A percentile compares a stretch with the other conserved stretches of the same genome.
Evolutionary conservation across 495 filamentous ascomycete genomes (phyloP).

Genomic region (Penicillium psychrofluorescens): DNA sequence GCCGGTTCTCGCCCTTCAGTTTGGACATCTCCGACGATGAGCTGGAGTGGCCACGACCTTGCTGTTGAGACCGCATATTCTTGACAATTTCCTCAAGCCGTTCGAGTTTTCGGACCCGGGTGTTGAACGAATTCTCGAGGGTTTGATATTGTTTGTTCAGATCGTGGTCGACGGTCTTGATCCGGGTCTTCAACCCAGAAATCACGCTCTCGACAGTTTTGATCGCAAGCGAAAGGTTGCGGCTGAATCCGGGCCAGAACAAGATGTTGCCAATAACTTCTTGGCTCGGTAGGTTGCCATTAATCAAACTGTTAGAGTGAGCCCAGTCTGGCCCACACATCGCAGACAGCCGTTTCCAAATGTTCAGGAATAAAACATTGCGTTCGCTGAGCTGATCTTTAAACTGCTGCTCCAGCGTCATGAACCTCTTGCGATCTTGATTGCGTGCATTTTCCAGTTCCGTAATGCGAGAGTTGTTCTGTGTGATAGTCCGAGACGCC

Average conservation of each 20-base stretch:
- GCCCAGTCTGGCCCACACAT: constrained; percentile 92
- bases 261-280: constrained; percentile 70
- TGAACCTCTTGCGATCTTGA: constrained; percentile 66
- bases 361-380: constrained; percentile 72
- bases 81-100: constrained; percentile 69
- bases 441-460: constrained; percentile 73
- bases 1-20: constrained; percentile 70
- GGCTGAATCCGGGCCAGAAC: constrained; percentile 73
- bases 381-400: constrained; percentile 84
- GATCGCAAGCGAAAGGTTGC: constrained; percentile 78
- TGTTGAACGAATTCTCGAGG: constrained; percentile 72
- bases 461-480: constrained; percentile 73
- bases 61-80: constrained; percentile 25
- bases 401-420: constrained; percentile 66
- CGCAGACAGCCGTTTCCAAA: constrained; percentile 81
- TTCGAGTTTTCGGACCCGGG: constrained; percentile 79
- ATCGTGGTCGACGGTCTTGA: constrained; percentile 78
- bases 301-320: constrained; percentile 80
- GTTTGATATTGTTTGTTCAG: constrained; percentile 84
- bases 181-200: constrained; percentile 69
- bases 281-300: constrained; percentile 73
- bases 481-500: constrained; percentile 69
- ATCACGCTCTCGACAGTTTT: constrained; percentile 83
- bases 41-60: constrained; percentile 35
- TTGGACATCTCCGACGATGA: constrained; percentile 56